Evolutionary conservation across 352 stramenopile species (phyloP).

Genomic region (Halophytophthora batemanensis): DNA sequence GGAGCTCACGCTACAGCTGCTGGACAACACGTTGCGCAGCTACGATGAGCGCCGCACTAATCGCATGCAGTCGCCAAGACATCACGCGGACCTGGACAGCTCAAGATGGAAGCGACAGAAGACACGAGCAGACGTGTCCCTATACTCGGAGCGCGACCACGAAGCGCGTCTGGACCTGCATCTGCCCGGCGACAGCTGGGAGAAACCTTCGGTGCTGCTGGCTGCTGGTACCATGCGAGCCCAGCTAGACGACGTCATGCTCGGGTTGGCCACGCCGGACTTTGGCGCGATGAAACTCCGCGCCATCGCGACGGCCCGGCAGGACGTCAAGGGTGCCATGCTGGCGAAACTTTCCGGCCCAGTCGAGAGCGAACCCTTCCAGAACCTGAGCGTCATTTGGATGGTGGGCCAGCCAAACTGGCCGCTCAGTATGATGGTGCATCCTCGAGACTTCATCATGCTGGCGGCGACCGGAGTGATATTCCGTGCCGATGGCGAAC

Average conservation of each 20-base stretch:
- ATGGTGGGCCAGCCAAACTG: constrained; percentile 33
- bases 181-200: constrained; percentile 28
- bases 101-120: constrained; percentile 35
- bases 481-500: constrained; percentile 29
- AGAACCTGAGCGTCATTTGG: constrained; percentile 50
- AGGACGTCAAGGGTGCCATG: constrained; percentile 36
- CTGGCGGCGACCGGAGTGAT: constrained; percentile 40
- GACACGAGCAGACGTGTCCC: constrained; percentile 27
- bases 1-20: constrained; percentile 28
- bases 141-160: constrained; percentile 31
- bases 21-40: constrained; percentile 33
- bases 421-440: constrained; percentile 38
- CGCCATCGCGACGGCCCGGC: constrained; percentile 19
- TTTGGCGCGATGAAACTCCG: constrained; percentile 43
- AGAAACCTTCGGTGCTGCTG: constrained; percentile 29
- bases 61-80: constrained; percentile 14
- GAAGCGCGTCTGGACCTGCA: constrained; percentile 22
- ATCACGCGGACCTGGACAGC: constrained; percentile 28
- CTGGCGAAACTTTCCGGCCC: constrained; percentile 48
- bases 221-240: constrained; percentile 40
- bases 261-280: constrained; percentile 36
- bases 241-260: constrained; percentile 61
- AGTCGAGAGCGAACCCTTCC: constrained; percentile 34
- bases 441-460: constrained; percentile 40
- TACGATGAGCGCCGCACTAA: constrained; percentile 26